Evolutionary conservation across 768 basidiomycete genomes (phyloP).

Genomic region (Pulveroboletus sp.): DNA sequence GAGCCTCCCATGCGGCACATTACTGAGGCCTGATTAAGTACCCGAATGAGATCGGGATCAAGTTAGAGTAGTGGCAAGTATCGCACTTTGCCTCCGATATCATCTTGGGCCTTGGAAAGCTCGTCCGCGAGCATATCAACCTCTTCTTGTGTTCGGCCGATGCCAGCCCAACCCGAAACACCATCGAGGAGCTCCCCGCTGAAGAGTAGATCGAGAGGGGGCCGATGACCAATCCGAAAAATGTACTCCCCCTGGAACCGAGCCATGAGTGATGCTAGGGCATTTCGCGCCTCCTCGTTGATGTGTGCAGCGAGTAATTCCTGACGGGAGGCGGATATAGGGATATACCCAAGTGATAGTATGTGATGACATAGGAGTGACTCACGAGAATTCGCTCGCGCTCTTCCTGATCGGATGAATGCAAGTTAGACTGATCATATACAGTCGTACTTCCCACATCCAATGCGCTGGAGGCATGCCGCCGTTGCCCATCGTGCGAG

Average conservation of each 20-base stretch:
- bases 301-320: constrained; percentile 42
- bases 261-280: constrained; percentile 63
- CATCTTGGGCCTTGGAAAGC: constrained; percentile 55
- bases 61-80: not conserved
- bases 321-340: constrained; percentile 31
- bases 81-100: constrained; percentile 74
- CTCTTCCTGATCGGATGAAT: constrained; percentile 17
- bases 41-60: not conserved
- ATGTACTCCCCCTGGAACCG: constrained; percentile 70
- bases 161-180: constrained; percentile 53
- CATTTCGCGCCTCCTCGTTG: constrained; percentile 56
- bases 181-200: constrained; percentile 45
- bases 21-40: constrained; percentile 45
- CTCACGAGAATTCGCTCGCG: constrained; percentile 16
- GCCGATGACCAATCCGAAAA: constrained; percentile 66
- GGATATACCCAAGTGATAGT: not conserved
- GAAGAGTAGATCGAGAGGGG: constrained; percentile 54
- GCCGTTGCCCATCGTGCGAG: constrained; percentile 38
- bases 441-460: not conserved
- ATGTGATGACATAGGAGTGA: not conserved
- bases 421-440: not conserved
- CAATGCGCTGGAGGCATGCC: constrained; percentile 37
- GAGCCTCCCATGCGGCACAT: constrained; percentile 45
- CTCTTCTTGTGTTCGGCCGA: constrained; percentile 46
- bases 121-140: constrained; percentile 42